A percentile compares a stretch with the other conserved stretches of the same genome.
Conservation (phyloP, 768 basidiomycete genomes). For the Mrakia hoshinonis region DNA sequence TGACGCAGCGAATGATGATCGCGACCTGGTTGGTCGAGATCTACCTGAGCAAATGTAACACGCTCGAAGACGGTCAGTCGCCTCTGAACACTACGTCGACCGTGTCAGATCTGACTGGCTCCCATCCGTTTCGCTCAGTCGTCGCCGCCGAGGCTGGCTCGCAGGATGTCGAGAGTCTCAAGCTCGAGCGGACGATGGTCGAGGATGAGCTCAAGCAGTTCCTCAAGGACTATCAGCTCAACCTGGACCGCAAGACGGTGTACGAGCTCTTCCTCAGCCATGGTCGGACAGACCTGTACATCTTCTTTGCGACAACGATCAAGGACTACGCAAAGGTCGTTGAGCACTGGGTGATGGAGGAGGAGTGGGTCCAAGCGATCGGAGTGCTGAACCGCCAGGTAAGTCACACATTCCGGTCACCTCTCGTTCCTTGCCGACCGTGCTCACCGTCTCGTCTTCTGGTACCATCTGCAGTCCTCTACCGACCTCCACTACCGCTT, state of each 20-base stretch:
- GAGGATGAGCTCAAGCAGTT: conserved; percentile 92
- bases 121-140: conserved; percentile 36
- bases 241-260: conserved; percentile 72
- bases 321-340: conserved; percentile 77
- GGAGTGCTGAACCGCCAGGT: conserved; percentile 86
- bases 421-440: neutral
- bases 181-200: conserved; percentile 66
- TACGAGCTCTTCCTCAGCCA: conserved; percentile 92
- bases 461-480: conserved; percentile 52
- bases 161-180: conserved; percentile 74
- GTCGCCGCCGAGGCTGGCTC: conserved; percentile 66
- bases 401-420: conserved; percentile 29
- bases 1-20: conserved; percentile 91
- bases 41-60: conserved; percentile 91
- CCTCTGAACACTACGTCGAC: too few relatives aligned
- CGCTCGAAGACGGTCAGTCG: conserved; percentile 63
- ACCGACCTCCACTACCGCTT: conserved; percentile 88
- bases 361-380: conserved; percentile 83
- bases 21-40: conserved; percentile 98
- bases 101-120: too few relatives aligned
- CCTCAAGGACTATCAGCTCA: conserved; percentile 88
- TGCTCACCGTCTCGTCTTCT: neutral
- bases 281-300: conserved; percentile 82
- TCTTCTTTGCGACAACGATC: conserved; percentile 74
- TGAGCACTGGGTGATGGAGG: conserved; percentile 85